Evolutionary conservation across 1,139 yeast species (phyloP), one percentile per base, ranked within the genome.

Genomic region (Pichia cactophila): DNA sequence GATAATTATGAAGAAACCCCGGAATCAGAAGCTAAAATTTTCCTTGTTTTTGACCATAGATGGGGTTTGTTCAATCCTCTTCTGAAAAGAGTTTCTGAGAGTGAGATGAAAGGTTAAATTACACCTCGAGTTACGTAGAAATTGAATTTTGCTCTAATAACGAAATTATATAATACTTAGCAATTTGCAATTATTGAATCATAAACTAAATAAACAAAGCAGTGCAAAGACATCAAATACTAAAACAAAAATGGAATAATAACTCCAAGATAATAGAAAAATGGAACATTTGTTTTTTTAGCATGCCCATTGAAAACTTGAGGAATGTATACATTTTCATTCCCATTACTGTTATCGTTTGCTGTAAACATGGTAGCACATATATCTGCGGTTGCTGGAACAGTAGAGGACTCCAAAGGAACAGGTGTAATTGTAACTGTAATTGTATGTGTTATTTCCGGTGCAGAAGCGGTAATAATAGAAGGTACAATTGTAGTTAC

Each of bases 11-110:
- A 31, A 11, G 35, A 28, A 40, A 29, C 42, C 9, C 5, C 11
- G 16, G 12, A 41, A 26, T 10, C 26, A 5, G n/a, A 33, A 4
- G 33, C 11, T 17, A 41, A 26, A n/a, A 20, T 46, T 9, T 29
- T 37, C n/a, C 35, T 46, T 4, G 44, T 44, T 8, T 46, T 39
- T 33, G n/a, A 12, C 12, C 49, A 43, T 20, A 41, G 43, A 20
- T 46, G 49, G 49, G 49, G 49, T 1, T 17, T 42, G 11, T 46
- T 42, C 33, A n/a, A 46, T 7, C 37, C 39, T 23, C 4, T 33
- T 3, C 26, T 40, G 26, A 35, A 33, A 12, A 23, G 23, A 29
- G 26, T 12, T 28, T 10, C 17, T 20, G 36, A 43, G 12, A 29
- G 6, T 17, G 23, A 36, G 35, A 9, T 12, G 5, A 39, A 31